Conservation (phyloP, 768 basidiomycete species). For the Phallus indusiatus region DNA sequence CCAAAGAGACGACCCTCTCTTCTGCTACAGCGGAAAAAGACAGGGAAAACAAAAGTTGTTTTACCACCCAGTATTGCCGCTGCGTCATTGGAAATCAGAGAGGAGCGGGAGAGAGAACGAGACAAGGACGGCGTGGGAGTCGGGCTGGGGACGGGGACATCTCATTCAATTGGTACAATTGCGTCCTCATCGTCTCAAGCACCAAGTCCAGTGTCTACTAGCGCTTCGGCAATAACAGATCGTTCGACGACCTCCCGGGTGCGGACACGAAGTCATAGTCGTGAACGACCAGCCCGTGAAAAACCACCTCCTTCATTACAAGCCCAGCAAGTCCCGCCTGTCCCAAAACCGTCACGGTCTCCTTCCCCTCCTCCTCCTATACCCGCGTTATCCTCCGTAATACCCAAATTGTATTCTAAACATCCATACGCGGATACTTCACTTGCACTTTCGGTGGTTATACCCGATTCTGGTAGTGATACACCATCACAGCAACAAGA, state of each 20-base stretch:
- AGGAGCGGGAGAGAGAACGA: not conserved
- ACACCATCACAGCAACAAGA: not conserved
- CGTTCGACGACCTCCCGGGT: not conserved
- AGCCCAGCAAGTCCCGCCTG: not conserved
- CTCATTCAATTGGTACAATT: not conserved
- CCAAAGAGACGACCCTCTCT: constrained; percentile 3
- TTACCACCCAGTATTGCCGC: not conserved
- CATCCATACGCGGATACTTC: not conserved
- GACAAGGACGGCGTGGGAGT: not conserved
- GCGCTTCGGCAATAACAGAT: not conserved
- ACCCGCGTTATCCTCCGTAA: not conserved
- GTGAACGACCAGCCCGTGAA: not conserved
- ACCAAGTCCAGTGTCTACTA: not conserved
- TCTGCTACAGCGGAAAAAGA: not conserved
- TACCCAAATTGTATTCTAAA: not conserved
- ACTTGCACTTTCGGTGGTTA: not conserved
- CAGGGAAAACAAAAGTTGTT: not conserved
- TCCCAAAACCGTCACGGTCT: not conserved
- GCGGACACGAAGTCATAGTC: not conserved
- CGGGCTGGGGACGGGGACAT: not conserved
- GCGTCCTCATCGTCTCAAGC: not conserved
- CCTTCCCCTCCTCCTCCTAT: not conserved
- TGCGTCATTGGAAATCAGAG: not conserved
- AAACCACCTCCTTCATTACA: not conserved
- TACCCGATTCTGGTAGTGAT: not conserved